Evolutionary conservation across 2,329 filamentous ascomycete species (phyloP), one percentile per base, ranked within the genome.

Genomic region (Hawksworthiomyces lignivorus): DNA sequence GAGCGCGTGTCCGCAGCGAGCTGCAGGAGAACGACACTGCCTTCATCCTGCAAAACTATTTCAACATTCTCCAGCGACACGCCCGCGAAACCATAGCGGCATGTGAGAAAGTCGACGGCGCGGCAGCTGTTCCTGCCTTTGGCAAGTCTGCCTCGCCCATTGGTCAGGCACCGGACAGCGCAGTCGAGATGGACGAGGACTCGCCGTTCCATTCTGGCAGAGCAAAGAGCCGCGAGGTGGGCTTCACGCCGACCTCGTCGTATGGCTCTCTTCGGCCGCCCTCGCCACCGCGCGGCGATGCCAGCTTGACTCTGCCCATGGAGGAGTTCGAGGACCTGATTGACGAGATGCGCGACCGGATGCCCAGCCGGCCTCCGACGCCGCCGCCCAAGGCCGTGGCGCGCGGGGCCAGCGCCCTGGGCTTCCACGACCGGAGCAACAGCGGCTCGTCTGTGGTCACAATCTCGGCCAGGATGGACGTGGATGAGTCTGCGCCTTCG

Each of bases 21-120:
- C 55, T 86, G 56, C 80, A 78, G 54, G 74, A 73, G 47, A 79
- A 77, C 60, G 73, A 80, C n/a, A 79, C 82, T 41, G 77, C 85
- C 47, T 77, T 79, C 2, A 77, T 72, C 4, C 75, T 80, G n/a
- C 80, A 81, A 44, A 81, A 75, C 18, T 80, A 84, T 47, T 71
- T 82, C 46, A 82, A 84, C 54, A 76, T 81, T 0, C 72, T 88
- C 6, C 82, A 82, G 7, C 75, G 80, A 50, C 84, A 86, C 62
- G 62, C 62, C 28, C 50, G 57, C 33, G 50, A 51, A 4, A 29
- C 29, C 17, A 17, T 27, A n/a, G n/a, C n/a, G n/a, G n/a, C n/a
- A n/a, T n/a, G n/a, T n/a, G n/a, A n/a, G n/a, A n/a, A n/a, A n/a
- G n/a, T n/a, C n/a, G 22, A 36, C 21, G 17, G 14, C 12, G 27